A percentile compares a stretch with the other conserved stretches of the same genome.
These are phyloP conservation scores for Spathaspora passalidarum DNA, from an alignment of 805 yeast genomes.

Conservation along the genomic window DNA sequence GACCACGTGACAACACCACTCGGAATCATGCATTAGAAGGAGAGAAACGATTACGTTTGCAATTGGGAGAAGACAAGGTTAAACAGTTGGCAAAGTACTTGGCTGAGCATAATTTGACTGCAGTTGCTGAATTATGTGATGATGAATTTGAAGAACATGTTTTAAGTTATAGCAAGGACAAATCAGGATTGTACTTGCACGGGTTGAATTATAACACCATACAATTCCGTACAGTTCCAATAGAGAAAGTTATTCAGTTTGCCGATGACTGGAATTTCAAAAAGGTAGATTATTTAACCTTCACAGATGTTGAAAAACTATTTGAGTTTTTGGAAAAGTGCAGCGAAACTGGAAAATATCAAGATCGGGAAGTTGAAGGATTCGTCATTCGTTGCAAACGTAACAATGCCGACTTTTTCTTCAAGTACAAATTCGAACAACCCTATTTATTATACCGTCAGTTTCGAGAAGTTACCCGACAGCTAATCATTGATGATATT, in stretches of 20 bases:
- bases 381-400: conserved; percentile 78
- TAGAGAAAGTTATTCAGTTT: conserved; percentile 57
- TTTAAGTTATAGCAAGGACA: conserved; percentile 60
- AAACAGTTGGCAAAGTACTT: conserved; percentile 56
- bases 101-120: conserved; percentile 58
- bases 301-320: conserved; percentile 39
- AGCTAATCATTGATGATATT: conserved; percentile 39
- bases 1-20: conserved; percentile 46
- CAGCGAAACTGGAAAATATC: conserved; percentile 65
- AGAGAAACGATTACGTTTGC: conserved; percentile 51
- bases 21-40: conserved; percentile 79
- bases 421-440: conserved; percentile 92
- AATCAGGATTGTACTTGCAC: conserved; percentile 83
- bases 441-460: conserved; percentile 90
- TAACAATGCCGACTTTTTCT: conserved; percentile 55
- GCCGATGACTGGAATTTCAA: conserved; percentile 71
- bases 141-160: conserved; percentile 94
- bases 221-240: conserved; percentile 61
- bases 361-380: conserved; percentile 81
- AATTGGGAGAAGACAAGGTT: conserved; percentile 39
- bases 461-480: conserved; percentile 82
- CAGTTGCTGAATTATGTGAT: conserved; percentile 91
- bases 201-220: conserved; percentile 76
- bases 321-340: conserved; percentile 52
- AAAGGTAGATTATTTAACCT: conserved; percentile 46